Percentiles rank a stretch among this genome's conserved stretches.
Evolutionary conservation across 1,284 basidiomycete genomes (phyloP).

Genomic region (Cystobasidium pallidum): DNA sequence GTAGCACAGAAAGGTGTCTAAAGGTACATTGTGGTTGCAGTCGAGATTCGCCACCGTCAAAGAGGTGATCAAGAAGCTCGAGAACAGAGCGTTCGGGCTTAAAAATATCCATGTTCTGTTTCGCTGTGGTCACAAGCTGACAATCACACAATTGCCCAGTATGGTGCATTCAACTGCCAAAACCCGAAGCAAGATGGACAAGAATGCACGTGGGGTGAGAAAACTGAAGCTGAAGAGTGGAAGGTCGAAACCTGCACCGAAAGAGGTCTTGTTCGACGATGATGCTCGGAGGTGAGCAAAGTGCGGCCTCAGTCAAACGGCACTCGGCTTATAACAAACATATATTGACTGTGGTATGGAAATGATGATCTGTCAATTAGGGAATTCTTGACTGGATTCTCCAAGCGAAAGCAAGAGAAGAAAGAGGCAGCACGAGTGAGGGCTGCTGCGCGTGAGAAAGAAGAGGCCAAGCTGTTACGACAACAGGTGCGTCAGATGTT

Average conservation of each 20-base stretch:
- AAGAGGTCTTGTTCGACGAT: constrained; percentile 70
- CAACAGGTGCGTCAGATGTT: constrained; percentile 38
- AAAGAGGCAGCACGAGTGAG: constrained; percentile 59
- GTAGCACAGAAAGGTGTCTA: no score
- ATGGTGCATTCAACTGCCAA: constrained; percentile 43
- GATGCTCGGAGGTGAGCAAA: constrained; percentile 67
- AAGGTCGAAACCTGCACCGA: constrained; percentile 39
- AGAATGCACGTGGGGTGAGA: constrained; percentile 9
- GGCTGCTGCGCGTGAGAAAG: constrained; percentile 49
- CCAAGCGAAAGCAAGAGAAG: constrained; percentile 78
- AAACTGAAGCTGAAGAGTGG: constrained; percentile 1
- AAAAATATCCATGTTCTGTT: no score
- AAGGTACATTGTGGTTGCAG: not conserved
- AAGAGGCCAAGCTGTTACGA: constrained; percentile 48
- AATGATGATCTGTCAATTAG: constrained; percentile 57
- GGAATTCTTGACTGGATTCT: constrained; percentile 82
- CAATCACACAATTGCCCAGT: no score
- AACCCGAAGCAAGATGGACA: constrained; percentile 17
- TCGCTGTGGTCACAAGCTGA: no score
- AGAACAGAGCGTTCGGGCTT: not conserved
- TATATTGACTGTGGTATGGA: no score
- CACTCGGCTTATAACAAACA: no score
- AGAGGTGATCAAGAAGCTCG: constrained; percentile 4
- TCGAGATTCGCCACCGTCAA: constrained; percentile 5
- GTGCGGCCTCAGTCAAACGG: no score